phyloP scores from a whole-genome alignment of 2,329 filamentous ascomycete genomes.

The Xylariales sp. region DNA sequence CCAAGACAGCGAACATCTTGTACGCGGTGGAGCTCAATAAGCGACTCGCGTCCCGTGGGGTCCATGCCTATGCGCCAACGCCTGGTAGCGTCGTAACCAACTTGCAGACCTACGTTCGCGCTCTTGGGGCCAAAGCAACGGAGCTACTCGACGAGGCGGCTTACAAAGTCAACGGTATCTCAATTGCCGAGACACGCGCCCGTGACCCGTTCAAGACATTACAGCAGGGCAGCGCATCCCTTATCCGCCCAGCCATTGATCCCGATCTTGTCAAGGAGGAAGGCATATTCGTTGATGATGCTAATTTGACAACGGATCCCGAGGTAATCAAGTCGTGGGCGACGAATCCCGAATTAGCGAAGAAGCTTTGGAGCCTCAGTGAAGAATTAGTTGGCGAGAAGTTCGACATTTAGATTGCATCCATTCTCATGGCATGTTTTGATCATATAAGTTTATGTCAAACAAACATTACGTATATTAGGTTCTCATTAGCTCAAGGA shows the following conservation, averaged over 20 bases:
- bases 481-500: not conserved
- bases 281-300: slow-evolving; percentile 52
- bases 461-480: no score
- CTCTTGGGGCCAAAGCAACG: slow-evolving; percentile 33
- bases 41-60: slow-evolving; percentile 42
- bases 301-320: slow-evolving; percentile 48
- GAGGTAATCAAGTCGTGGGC: slow-evolving; percentile 50
- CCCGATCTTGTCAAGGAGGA: slow-evolving; percentile 51
- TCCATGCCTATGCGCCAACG: slow-evolving; percentile 54
- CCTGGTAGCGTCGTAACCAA: slow-evolving; percentile 52
- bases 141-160: slow-evolving; percentile 39
- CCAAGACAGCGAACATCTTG: slow-evolving; percentile 60
- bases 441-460: not conserved
- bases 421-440: not conserved
- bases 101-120: slow-evolving; percentile 39
- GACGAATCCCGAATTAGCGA: slow-evolving; percentile 51
- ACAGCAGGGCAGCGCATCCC: slow-evolving; percentile 57
- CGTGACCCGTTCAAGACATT: slow-evolving; percentile 48
- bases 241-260: slow-evolving; percentile 58
- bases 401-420: slow-evolving; percentile 41
- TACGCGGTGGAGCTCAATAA: slow-evolving; percentile 53
- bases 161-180: slow-evolving; percentile 42
- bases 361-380: slow-evolving; percentile 53
- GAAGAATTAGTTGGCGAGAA: slow-evolving; percentile 54
- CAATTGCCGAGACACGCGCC: slow-evolving; percentile 38